Percentiles rank a stretch among this genome's conserved stretches.
phyloP scores from a whole-genome alignment of 305 asterid species.

The Salvia sclarea region DNA sequence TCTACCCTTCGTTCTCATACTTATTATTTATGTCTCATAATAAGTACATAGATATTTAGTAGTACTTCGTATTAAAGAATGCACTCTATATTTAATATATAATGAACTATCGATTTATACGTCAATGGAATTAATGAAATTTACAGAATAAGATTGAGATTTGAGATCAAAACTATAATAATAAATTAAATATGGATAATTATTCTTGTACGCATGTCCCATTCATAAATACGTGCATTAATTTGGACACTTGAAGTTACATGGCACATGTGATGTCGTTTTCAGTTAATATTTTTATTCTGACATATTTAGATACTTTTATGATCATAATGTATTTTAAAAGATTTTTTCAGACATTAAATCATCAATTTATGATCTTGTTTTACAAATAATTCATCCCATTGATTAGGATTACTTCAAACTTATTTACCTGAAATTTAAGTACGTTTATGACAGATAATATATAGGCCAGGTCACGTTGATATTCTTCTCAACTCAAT shows the following conservation, averaged over 20 bases:
- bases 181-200: background rate
- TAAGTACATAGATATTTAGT: no score
- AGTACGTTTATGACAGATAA: no score
- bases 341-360: background rate
- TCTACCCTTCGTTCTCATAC: no score
- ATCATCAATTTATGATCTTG: background rate
- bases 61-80: no score
- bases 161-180: background rate
- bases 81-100: background rate
- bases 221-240: background rate
- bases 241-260: background rate
- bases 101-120: background rate
- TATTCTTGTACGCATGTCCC: constrained; percentile 4
- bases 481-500: no score
- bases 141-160: background rate
- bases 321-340: background rate
- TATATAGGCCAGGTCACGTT: no score
- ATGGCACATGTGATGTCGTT: background rate
- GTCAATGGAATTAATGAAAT: background rate
- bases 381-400: no score
- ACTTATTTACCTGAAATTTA: no score
- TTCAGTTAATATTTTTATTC: background rate
- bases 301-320: background rate
- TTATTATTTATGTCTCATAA: no score
- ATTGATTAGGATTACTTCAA: no score